Percentiles rank a stretch among this genome's conserved stretches.
Conservation (phyloP, 352 stramenopile genomes). For the Halophytophthora polymorphica region DNA sequence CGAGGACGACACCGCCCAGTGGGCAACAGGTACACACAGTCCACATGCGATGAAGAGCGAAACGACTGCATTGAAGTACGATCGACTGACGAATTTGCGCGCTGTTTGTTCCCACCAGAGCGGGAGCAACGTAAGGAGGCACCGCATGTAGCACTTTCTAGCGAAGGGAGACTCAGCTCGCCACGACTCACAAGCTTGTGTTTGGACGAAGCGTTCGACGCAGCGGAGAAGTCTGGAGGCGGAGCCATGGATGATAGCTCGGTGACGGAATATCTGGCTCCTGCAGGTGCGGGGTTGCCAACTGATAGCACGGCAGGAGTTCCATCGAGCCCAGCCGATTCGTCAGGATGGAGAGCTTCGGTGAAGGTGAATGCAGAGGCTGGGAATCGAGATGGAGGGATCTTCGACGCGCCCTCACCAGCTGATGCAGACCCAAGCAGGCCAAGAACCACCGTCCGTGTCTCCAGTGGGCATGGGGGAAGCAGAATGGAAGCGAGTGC, state of each 20-base stretch:
- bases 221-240: too few species aligned
- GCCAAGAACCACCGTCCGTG: constrained; percentile 18
- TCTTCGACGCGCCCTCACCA: background rate
- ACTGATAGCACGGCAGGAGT: background rate
- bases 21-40: constrained; percentile 27
- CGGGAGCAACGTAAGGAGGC: too few species aligned
- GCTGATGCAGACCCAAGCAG: background rate
- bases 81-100: too few species aligned
- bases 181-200: too few species aligned
- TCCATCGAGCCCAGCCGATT: background rate
- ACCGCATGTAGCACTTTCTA: too few species aligned
- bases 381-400: constrained; percentile 1
- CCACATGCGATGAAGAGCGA: too few species aligned
- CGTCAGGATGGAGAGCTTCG: constrained; percentile 5
- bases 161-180: too few species aligned
- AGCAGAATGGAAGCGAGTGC: constrained; percentile 21
- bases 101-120: too few species aligned
- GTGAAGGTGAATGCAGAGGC: constrained; percentile 14
- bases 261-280: background rate
- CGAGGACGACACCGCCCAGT: constrained; percentile 20
- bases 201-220: too few species aligned
- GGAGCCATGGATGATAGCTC: background rate
- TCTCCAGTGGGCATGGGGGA: constrained; percentile 37
- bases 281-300: background rate
- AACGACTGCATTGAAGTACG: too few species aligned